Base-by-base conservation (phyloP, 208 protist species). In the Trypanosoma conorhini region DNA sequence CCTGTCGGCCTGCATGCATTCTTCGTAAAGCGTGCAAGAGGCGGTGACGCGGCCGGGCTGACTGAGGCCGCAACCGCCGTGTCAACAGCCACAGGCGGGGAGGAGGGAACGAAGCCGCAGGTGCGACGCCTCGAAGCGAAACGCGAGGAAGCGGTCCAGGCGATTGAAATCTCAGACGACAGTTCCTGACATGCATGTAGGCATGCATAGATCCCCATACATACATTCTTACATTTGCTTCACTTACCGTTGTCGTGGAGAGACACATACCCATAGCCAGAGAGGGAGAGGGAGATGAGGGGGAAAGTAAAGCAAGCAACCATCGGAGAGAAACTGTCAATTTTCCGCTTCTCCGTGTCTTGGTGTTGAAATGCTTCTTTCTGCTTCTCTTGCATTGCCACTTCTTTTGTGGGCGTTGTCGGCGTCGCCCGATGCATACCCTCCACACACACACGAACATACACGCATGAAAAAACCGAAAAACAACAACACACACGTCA, bases 1-100 rank as follows among this genome's bases (percentile, higher is more conserved):
- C 86, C 89, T 5, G 72, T 81, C 5, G 75, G 79, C 17, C 46
- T 72, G 48, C 38, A 67, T 24, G 70, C 84, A 5, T 91, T 93
- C 70, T 92, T 96, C 65, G 67, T 65, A 60, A 85, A 84, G 67
- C 48, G 59, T 7, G 7, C 30, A 28, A 35, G 72, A 31, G 19
- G 48, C 15, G 52, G 12, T 13, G 38, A 42, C 5, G 12, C 12
- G 38, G 12, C 38, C 38, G 12, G 38, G 12, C 5, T 5, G 38
- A 42, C 38, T 13, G 38, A 42, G 12, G 38, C 38, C 38, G 38
- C 38, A 5, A 12, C 38, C 5, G 12, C 38, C 8, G 38, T 42
- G 38, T 12, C 15, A 40, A 22, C 22, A 57, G 4, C 22, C 1
- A 5, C 28, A n/a, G 38, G 7, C 4, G n/a, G 5, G 38, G 38